Evolutionary conservation across 2,329 filamentous ascomycete species (phyloP), one percentile per base, ranked within the genome.

Genomic region (Alternaria solani): DNA sequence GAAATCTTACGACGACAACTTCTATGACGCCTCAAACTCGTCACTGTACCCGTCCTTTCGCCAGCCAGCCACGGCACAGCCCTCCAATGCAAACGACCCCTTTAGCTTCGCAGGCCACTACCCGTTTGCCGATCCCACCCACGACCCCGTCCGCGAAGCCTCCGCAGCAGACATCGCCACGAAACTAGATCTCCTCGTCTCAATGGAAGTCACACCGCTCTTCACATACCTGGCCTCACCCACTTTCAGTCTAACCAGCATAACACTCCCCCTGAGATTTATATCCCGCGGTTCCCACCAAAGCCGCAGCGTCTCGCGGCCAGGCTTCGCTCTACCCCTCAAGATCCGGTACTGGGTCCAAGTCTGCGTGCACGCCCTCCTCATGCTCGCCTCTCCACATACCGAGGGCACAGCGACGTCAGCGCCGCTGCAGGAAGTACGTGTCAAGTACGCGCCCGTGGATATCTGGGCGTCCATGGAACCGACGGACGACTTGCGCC

Each of bases 381-480:
- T 69, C 5, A 67, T 74, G 65, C 71, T 77, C 9, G 11, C 47
- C 16, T 25, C 55, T 18, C 30, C 59, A 6, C 48, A 48, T 9
- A 23, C 20, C 0, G 39, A 46, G 3, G 54, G 46, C n/a, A 51
- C 52, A 0, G 28, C 60, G 1, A 20, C 53, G 4, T 30, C 57
- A 0, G 18, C 66, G 0, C 43, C 61, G 3, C 55, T 77, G 1
- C 47, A 67, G 7, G 57, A 72, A 32, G 69, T 78, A 18, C 43
- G 62, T 1, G 53, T 78, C 43, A 70, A 70, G 43, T 77, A 78
- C 44, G 67, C 71, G 51, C 74, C 76, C 5, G 72, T 68, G 61
- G 72, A 78, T 52, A 71, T 76, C 16, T 78, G 74, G 75, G 75
- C 75, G 16, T 68, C 64, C 28, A 74, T 78, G 72, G 73, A 76